A percentile compares a stretch with the other conserved stretches of the same genome.
phyloP scores from a whole-genome alignment of 306 rosid species.

The Cucurbita ficifolia region DNA sequence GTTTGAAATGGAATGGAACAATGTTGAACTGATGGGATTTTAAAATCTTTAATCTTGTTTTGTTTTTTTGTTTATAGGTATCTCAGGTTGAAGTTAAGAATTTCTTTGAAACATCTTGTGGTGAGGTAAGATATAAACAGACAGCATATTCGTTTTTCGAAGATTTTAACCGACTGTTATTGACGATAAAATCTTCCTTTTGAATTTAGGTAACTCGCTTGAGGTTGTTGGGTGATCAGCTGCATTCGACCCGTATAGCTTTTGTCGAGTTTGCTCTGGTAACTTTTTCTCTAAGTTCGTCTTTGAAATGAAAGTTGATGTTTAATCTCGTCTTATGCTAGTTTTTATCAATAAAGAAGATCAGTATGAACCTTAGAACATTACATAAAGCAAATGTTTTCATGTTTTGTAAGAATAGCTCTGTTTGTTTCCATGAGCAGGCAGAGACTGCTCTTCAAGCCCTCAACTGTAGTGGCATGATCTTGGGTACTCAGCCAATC shows the following conservation, averaged over 20 bases:
- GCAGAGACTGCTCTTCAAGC: conserved; percentile 92
- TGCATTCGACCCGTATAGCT: conserved; percentile 96
- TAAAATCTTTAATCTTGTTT: not conserved
- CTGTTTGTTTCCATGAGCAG: conserved; percentile 28
- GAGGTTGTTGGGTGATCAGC: conserved; percentile 97
- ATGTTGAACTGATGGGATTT: no score
- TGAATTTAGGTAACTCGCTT: conserved; percentile 62
- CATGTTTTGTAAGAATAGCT: not conserved
- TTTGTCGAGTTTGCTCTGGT: conserved; percentile 86
- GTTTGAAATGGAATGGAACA: not conserved
- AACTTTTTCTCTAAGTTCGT: conserved; percentile 1
- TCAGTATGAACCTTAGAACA: not conserved
- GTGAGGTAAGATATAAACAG: conserved; percentile 45
- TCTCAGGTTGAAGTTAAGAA: conserved; percentile 87
- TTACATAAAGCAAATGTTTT: not conserved
- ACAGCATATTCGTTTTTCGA: not conserved
- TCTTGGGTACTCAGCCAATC: conserved; percentile 74
- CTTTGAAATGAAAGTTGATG: not conserved
- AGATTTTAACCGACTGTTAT: not conserved
- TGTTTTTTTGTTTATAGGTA: conserved; percentile 29
- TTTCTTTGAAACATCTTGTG: conserved; percentile 85
- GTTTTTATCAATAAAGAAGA: not conserved
- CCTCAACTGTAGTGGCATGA: conserved; percentile 84
- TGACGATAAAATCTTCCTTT: not conserved
- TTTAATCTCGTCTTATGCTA: not conserved